Evolutionary conservation across 2,329 filamentous ascomycete species (phyloP).

Genomic region (Berkeleyomyces basicola): DNA sequence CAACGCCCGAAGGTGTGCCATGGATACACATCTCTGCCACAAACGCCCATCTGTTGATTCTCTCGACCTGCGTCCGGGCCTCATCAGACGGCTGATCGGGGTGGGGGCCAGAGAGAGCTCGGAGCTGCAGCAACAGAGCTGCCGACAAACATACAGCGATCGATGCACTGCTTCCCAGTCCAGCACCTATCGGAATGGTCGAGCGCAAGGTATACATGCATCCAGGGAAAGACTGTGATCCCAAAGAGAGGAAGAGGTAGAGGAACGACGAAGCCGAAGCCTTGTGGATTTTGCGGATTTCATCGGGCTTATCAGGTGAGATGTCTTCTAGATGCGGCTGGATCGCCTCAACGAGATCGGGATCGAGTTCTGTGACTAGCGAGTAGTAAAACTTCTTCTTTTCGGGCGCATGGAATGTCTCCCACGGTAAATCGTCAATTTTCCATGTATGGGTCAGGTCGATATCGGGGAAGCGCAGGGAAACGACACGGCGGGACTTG

Average conservation of each 20-base stretch:
- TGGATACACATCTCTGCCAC: conserved; percentile 96
- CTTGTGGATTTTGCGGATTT: conserved; percentile 69
- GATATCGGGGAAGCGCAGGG: conserved; percentile 81
- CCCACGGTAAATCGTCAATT: conserved; percentile 83
- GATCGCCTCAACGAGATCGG: conserved; percentile 63
- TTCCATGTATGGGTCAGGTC: conserved; percentile 83
- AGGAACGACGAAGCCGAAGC: conserved; percentile 73
- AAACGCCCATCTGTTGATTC: conserved; percentile 96
- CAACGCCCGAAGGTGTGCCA: conserved; percentile 87
- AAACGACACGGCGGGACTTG: conserved; percentile 78
- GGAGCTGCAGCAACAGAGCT: conserved; percentile 72
- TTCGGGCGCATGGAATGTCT: conserved; percentile 55
- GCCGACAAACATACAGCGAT: conserved; percentile 78
- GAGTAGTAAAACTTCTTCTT: conserved; percentile 97
- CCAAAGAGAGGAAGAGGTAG: conserved; percentile 81
- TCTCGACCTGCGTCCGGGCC: conserved; percentile 76
- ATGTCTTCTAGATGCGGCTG: conserved; percentile 61
- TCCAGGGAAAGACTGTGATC: conserved; percentile 59
- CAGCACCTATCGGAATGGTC: conserved; percentile 82
- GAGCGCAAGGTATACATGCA: conserved; percentile 84
- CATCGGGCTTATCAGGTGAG: conserved; percentile 47
- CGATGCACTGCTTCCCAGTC: conserved; percentile 84
- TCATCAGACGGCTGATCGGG: conserved; percentile 79
- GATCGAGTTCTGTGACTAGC: conserved; percentile 66
- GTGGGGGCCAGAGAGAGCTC: conserved; percentile 77